These are phyloP conservation scores for Cytospora leucostoma DNA, from an alignment of 2,329 filamentous ascomycete genomes.

Conservation along the genomic window DNA sequence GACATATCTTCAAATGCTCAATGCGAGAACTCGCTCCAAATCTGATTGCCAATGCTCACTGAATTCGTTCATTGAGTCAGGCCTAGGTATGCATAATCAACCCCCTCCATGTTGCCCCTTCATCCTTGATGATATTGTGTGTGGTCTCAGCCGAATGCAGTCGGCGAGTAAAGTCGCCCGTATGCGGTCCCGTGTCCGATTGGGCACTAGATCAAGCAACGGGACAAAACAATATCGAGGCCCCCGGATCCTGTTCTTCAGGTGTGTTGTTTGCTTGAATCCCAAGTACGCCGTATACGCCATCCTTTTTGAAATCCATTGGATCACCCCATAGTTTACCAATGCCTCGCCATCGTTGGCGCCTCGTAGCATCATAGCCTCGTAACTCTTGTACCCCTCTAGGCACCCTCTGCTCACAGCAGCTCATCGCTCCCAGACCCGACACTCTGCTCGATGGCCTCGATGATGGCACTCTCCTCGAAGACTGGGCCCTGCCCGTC, in stretches of 20 bases:
- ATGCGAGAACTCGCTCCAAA: neutral
- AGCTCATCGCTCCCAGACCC: slow-evolving; percentile 78
- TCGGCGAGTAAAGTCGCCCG: neutral
- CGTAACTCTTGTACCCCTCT: neutral
- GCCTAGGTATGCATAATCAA: slow-evolving; percentile 13
- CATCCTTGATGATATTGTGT: neutral
- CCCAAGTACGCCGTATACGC: neutral
- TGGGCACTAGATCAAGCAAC: neutral
- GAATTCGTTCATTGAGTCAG: slow-evolving; percentile 8
- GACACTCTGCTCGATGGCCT: slow-evolving; percentile 77
- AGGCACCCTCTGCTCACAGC: slow-evolving; percentile 36
- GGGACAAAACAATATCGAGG: neutral
- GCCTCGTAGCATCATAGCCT: too few species aligned
- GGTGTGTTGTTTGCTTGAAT: neutral
- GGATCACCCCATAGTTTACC: neutral
- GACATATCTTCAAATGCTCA: neutral
- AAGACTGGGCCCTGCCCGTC: slow-evolving; percentile 90
- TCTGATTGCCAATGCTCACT: neutral
- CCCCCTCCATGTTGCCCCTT: slow-evolving; percentile 2
- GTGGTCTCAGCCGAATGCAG: neutral
- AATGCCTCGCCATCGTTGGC: neutral
- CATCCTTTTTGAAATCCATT: neutral
- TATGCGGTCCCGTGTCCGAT: neutral
- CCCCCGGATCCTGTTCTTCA: neutral
- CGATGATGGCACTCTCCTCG: slow-evolving; percentile 70